Base-by-base conservation (phyloP, 2,329 filamentous ascomycete genomes). In the Xylaria digitata region DNA sequence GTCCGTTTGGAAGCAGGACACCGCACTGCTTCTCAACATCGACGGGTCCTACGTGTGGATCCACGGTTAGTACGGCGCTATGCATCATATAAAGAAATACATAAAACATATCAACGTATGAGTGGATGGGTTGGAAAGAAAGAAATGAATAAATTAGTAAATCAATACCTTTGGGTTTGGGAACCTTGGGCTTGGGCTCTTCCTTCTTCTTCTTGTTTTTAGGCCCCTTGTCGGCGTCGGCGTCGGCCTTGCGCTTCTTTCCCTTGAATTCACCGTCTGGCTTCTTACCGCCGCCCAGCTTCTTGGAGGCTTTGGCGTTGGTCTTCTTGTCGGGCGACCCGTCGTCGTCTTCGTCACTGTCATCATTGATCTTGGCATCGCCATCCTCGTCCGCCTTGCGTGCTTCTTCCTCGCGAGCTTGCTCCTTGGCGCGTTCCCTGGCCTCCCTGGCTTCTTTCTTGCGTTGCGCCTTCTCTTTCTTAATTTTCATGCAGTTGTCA, bases 141-240 rank as follows among this genome's bases (percentile, higher is more conserved):
- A 6, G 11, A 23, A 48, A 13, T 50, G 15, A 32, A 40, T 40
- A 23, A 26, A n/a, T n/a, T 9, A 30, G 9, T 9, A 61, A 32
- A 15, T 15, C 23, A 23, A 56, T 80, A 89, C 87, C 93, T 83
- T 96, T 97, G 0, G 92, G 91, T 75, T 97, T 97, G 0, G 92
- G 87, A 0, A 87, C 85, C 80, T 96, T 97, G 21, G 90, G 85
- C 78, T 96, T 96, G 0, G 90, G 90, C 75, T 97, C 93, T 69
- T 97, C 93, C 82, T 97, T 97, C 84, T 97, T 97, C 84, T 97
- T 97, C 84, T 97, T 97, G 71, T 90, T 88, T 80, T 95, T 96
- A 0, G 92, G 91, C 17, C 87, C 91, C 81, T 96, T 96, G 60
- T 93, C 91, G n/a, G 87, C 86, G 72, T 94, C 90, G 7, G 82